Base-by-base conservation (phyloP, 23 red algal species). In the Gracilaria vermiculophylla region DNA sequence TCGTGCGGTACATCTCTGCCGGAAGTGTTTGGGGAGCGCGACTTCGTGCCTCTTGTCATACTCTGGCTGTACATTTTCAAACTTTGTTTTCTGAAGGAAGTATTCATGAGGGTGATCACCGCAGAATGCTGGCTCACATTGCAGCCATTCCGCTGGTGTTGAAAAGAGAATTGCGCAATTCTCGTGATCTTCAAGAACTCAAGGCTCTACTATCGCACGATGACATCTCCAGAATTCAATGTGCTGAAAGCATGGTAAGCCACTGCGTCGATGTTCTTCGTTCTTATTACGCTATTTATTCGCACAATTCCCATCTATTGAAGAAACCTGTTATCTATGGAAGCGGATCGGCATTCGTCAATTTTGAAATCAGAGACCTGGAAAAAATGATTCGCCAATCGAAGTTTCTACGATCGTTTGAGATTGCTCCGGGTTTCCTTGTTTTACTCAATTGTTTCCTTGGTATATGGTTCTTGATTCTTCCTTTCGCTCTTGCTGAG, bases 251-350 rank as follows among this genome's bases (percentile, higher is more conserved):
- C 35, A 75, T 75, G 82, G 47, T 44, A 12, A 23, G 43, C 36
- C 82, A 87, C 53, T 87, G 82, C 35, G 19, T 87, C 39, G 62
- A 87, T 44, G 65, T 87, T 7, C 35, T 87, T 36, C 62, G 69
- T 44, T 72, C 65, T n/a, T 87, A 87, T 33, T 57, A 39, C 13
- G 5, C 5, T 10, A 25, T 45, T n/a, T 27, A 11, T 2, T 15
- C 19, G 61, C 28, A 66, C 33, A 7, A 35, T 4, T 28, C 50
- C 12, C 5, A 76, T 5, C 28, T 13, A 32, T 14, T 53, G 39
- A 3, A 5, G 10, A 31, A 35, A 21, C 61, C 61, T 11, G 10
- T 66, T 3, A 9, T 15, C 2, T 35, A 31, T 21, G 61, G 61
- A 11, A 35, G n/a, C 2, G 13, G 61, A 31, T 16, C 6, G 11